Conservation (phyloP, 495 filamentous ascomycete species). For the Penicillium goetzii region DNA sequence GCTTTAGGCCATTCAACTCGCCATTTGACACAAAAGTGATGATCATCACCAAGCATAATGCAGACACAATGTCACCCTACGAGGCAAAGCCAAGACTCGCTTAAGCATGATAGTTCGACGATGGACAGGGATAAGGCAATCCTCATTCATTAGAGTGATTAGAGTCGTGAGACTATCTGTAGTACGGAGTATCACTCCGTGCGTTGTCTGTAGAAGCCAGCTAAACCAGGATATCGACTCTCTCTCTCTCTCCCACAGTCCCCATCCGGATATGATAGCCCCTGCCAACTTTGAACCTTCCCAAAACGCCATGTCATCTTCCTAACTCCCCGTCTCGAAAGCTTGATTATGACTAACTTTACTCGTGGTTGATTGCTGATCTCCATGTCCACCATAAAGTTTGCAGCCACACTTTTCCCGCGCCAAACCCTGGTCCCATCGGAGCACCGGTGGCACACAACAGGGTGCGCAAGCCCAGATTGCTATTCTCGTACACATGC, state of each 20-base stretch:
- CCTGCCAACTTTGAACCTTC: background rate
- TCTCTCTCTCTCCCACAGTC: no score
- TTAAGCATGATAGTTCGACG: background rate
- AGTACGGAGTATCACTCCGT: background rate
- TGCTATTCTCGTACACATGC: background rate
- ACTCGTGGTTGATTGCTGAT: background rate
- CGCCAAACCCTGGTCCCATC: background rate
- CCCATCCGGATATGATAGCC: background rate
- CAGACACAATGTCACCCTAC: constrained; percentile 8
- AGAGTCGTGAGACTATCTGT: background rate
- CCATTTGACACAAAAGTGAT: background rate
- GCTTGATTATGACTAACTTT: background rate
- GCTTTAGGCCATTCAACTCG: background rate
- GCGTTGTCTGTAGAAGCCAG: background rate
- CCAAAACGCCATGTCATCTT: background rate
- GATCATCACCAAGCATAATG: background rate
- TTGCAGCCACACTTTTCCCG: background rate
- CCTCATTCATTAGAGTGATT: background rate
- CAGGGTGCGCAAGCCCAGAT: background rate
- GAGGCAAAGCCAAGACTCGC: constrained; percentile 5
- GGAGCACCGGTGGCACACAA: constrained; percentile 1
- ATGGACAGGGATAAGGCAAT: background rate
- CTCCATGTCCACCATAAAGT: background rate
- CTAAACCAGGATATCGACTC: background rate
- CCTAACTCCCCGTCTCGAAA: background rate